Evolutionary conservation across 2,329 filamentous ascomycete species (phyloP), one percentile per base, ranked within the genome.

Genomic region (Fonsecaea multimorphosa): DNA sequence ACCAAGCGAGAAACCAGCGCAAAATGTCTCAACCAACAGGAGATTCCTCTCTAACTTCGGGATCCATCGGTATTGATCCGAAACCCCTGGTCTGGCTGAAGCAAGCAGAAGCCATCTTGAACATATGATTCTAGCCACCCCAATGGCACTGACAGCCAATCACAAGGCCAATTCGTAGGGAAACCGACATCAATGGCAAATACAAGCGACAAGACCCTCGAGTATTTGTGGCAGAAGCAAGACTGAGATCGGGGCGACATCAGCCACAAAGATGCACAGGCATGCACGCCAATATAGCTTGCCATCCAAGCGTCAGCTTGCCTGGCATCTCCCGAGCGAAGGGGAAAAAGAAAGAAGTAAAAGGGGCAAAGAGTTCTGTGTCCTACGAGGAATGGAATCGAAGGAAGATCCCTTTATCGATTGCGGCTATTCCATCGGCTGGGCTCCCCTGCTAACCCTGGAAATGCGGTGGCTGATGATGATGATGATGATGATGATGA

Each of bases 71-170:
- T 36, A 58, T 58, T 44, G 59, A 36, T 40, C 64, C 64, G 59
- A 51, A 74, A 76, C 63, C 75, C 44, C 75, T 24, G 73, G 73
- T 27, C 67, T 74, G 27, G 60, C 58, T 62, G 54, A 63, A 19
- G 32, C 36, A 40, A n/a, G 38, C 38, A 40, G 38, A 40, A n/a
- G 38, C 38, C 3, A n/a, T 34, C 56, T 34, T 58, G 56, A 16
- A 58, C 40, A 58, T 32, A 36, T 56, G 11, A 40, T 55, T 53
- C 56, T 53, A 53, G 32, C 22, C 53, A 60, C 4, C 19, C 52
- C 49, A 44, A 57, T 54, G 31, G 36, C 27, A 14, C 29, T 31
- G 24, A 7, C 19, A 11, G 24, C 24, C 62, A 40, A 57, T 61
- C 61, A 57, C 44, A 54, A 55, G 36, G 29, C 60, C 59, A 62